Evolutionary conservation across 257 asterid genomes (phyloP).

Genomic region (Echium plantagineum): DNA sequence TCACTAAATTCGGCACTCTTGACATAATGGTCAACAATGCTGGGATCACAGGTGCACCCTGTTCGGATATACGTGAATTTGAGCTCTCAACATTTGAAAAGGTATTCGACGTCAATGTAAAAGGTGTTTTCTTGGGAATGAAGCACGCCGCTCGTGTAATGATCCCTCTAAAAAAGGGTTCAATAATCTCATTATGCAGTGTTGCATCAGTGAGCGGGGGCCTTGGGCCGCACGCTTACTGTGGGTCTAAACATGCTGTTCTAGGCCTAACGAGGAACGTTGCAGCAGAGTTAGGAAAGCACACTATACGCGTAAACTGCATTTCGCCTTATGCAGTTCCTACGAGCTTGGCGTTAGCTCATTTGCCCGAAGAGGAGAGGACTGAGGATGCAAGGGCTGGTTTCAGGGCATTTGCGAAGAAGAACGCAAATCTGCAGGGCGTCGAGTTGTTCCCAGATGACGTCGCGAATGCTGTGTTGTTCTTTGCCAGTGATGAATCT

Average conservation of each 20-base stretch:
- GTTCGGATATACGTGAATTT: conserved; percentile 55
- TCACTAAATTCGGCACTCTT: conserved; percentile 56
- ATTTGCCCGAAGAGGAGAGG: conserved; percentile 68
- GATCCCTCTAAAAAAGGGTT: conserved; percentile 77
- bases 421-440: conserved; percentile 73
- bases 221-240: conserved; percentile 56
- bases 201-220: conserved; percentile 52
- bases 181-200: conserved; percentile 61
- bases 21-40: conserved; percentile 90
- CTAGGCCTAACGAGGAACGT: conserved; percentile 71
- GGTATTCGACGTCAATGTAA: conserved; percentile 55
- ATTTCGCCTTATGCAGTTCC: conserved; percentile 79
- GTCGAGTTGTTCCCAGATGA: conserved; percentile 53
- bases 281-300: conserved; percentile 81
- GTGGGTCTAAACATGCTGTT: conserved; percentile 84
- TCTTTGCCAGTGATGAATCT: conserved; percentile 84
- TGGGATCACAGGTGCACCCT: conserved; percentile 58
- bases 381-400: conserved; percentile 57
- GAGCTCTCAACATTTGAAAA: conserved; percentile 52
- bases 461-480: conserved; percentile 70
- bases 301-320: conserved; percentile 77
- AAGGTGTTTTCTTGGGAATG: conserved; percentile 81
- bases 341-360: conserved; percentile 52
- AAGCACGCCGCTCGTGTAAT: conserved; percentile 81
- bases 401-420: conserved; percentile 40